Evolutionary conservation across 2,329 filamentous ascomycete species (phyloP).

Genomic region (Cladophialophora chaetospira): DNA sequence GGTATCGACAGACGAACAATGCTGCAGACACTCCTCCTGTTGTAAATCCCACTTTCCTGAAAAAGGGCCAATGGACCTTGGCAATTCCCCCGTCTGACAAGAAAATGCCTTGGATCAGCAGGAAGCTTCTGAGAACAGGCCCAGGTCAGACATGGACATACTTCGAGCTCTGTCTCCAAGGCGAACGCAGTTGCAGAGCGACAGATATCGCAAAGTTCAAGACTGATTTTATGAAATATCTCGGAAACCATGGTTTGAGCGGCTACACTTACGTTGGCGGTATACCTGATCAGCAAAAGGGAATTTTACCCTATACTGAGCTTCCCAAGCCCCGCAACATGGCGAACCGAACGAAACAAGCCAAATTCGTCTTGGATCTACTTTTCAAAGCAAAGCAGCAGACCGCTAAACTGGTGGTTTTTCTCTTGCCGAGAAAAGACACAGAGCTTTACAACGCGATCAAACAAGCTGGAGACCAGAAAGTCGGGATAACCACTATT

Average conservation of each 20-base stretch:
- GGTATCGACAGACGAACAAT: too few species aligned
- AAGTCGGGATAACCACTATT: constrained; percentile 61
- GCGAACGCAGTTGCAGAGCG: background rate
- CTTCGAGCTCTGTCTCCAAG: background rate
- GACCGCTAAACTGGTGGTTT: constrained; percentile 52
- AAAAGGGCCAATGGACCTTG: too few species aligned
- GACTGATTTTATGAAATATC: background rate
- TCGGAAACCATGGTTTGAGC: background rate
- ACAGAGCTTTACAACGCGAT: constrained; percentile 63
- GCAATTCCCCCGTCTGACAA: too few species aligned
- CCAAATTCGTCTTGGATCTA: background rate
- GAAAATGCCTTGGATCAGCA: too few species aligned
- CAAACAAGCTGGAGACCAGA: constrained; percentile 69
- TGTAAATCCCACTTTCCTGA: too few species aligned
- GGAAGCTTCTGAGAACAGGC: too few species aligned
- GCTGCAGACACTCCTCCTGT: too few species aligned
- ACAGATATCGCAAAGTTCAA: background rate
- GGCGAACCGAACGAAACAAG: too few species aligned
- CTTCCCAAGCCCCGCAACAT: too few species aligned
- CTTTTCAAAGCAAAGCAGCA: background rate
- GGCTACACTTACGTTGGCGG: background rate
- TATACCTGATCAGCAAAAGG: too few species aligned
- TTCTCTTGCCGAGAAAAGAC: constrained; percentile 60
- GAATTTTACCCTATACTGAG: too few species aligned
- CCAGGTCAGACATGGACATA: too few species aligned